Percentiles rank a stretch among this genome's conserved stretches.
phyloP scores from a whole-genome alignment of 164 flowering plant genomes.

The Tinospora cordifolia region DNA sequence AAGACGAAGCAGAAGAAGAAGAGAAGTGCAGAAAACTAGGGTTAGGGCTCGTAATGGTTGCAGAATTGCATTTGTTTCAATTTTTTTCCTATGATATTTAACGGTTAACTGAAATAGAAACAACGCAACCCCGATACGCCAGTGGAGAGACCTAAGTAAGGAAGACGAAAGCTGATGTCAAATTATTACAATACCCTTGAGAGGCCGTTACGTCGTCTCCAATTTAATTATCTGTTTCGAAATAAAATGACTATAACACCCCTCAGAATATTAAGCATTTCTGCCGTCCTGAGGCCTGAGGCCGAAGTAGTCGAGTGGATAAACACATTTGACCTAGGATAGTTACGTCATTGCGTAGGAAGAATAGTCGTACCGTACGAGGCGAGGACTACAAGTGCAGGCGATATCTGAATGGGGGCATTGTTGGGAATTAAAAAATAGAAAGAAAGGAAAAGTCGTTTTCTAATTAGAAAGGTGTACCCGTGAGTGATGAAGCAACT shows the following conservation, averaged over 20 bases:
- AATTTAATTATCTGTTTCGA: too few relatives aligned
- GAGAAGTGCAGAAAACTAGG: not conserved
- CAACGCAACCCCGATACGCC: not conserved
- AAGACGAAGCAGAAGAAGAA: not conserved
- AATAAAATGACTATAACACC: not conserved
- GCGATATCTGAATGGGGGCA: not conserved
- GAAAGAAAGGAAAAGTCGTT: not conserved
- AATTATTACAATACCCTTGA: not conserved
- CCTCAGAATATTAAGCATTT: too few relatives aligned
- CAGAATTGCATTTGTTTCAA: too few relatives aligned
- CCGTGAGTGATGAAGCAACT: not conserved
- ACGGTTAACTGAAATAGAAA: conserved; percentile 23
- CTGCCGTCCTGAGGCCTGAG: too few relatives aligned
- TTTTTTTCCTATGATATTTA: not conserved
- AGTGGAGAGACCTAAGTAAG: not conserved
- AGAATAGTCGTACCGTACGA: not conserved
- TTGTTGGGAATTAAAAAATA: not conserved
- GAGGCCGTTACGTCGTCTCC: too few relatives aligned
- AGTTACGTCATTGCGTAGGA: not conserved
- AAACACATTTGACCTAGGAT: not conserved
- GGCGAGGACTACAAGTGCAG: not conserved
- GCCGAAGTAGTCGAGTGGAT: too few relatives aligned
- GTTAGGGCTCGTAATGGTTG: not conserved
- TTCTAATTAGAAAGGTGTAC: not conserved
- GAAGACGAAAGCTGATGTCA: not conserved